A percentile compares a stretch with the other conserved stretches of the same genome.
Evolutionary conservation across 768 basidiomycete species (phyloP).

Genomic region (Kwoniella mangroviensis): DNA sequence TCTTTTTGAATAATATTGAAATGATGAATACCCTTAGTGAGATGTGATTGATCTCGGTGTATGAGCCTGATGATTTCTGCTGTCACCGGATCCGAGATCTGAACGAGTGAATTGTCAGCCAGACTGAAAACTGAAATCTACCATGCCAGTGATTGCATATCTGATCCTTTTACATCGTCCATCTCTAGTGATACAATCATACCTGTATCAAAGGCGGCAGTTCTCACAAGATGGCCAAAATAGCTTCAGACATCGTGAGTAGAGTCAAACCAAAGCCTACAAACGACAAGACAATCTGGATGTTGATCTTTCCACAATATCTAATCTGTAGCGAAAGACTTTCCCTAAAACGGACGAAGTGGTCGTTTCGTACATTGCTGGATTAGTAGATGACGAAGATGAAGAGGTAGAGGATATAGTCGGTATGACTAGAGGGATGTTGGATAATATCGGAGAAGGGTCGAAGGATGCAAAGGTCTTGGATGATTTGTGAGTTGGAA

Average conservation of each 20-base stretch:
- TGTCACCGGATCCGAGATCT: slow-evolving; percentile 2
- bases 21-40: too few relatives aligned
- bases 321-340: slow-evolving; percentile 39
- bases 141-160: too few relatives aligned
- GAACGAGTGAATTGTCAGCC: too few relatives aligned
- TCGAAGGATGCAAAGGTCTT: slow-evolving; percentile 37
- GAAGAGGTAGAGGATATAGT: slow-evolving; percentile 58
- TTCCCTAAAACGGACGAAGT: slow-evolving; percentile 58
- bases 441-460: slow-evolving; percentile 43
- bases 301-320: neutral
- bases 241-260: slow-evolving; percentile 30
- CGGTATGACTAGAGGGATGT: slow-evolving; percentile 57
- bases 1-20: too few relatives aligned
- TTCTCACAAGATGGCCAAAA: slow-evolving; percentile 22
- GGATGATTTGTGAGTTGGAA: slow-evolving; percentile 55
- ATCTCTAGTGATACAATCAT: neutral
- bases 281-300: neutral
- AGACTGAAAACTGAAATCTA: too few relatives aligned
- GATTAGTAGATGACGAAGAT: slow-evolving; percentile 59
- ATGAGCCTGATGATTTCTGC: slow-evolving; percentile 1
- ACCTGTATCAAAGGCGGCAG: neutral
- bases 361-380: slow-evolving; percentile 58
- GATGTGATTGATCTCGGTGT: neutral
- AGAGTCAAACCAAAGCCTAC: neutral
- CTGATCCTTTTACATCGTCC: neutral